phyloP scores from a whole-genome alignment of 2,329 filamentous ascomycete genomes.

The Arthroderma sp. region DNA sequence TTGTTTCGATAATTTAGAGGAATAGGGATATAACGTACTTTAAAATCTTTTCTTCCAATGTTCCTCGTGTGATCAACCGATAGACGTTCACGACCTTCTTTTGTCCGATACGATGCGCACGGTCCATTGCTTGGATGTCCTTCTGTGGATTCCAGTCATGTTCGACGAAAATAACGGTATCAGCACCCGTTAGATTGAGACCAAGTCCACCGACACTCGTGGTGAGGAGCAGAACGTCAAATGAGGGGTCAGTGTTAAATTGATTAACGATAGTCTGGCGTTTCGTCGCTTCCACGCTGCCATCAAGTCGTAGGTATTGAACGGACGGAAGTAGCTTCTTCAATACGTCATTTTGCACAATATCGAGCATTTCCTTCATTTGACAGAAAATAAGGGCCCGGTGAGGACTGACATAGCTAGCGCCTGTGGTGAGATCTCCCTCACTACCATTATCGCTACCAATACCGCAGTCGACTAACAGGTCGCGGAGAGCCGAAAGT shows the following conservation, averaged over 20 bases:
- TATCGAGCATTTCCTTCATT: conserved; percentile 99
- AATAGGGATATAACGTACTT: conserved; percentile 38
- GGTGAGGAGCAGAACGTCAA: conserved; percentile 84
- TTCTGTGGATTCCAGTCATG: conserved; percentile 99
- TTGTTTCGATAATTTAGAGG: neutral
- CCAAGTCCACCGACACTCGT: conserved; percentile 91
- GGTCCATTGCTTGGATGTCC: conserved; percentile 97
- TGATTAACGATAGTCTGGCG: conserved; percentile 97
- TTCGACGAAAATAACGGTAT: conserved; percentile 98
- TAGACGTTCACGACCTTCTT: conserved; percentile 99
- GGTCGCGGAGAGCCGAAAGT: conserved; percentile 72
- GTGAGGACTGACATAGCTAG: conserved; percentile 84
- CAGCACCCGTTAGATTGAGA: conserved; percentile 87
- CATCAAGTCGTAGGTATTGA: conserved; percentile 87
- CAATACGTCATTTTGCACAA: conserved; percentile 89
- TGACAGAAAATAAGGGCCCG: conserved; percentile 95
- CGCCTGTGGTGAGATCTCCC: conserved; percentile 43
- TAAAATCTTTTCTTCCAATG: conserved; percentile 95
- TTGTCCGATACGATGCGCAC: conserved; percentile 93
- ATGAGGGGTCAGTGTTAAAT: conserved; percentile 95
- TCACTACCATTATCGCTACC: conserved; percentile 57
- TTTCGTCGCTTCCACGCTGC: conserved; percentile 79
- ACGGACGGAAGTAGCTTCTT: conserved; percentile 84
- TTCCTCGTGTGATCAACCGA: conserved; percentile 86
- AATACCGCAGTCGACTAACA: conserved; percentile 97